Percentiles rank a stretch among this genome's conserved stretches.
phyloP scores from a whole-genome alignment of 768 basidiomycete species.

The Macrolepiota fuliginosa region DNA sequence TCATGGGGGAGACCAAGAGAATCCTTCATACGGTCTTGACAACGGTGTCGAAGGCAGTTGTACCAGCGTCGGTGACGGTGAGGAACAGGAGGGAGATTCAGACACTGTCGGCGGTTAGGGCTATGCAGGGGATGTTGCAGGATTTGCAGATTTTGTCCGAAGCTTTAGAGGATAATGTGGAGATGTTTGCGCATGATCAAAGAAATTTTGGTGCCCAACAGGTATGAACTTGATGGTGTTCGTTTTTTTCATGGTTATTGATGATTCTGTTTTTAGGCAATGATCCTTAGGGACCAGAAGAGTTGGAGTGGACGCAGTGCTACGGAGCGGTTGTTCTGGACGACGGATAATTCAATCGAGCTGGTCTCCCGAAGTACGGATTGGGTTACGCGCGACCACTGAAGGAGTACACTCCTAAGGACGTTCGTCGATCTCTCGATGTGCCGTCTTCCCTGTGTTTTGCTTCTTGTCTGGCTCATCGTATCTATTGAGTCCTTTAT shows the following conservation, averaged over 20 bases:
- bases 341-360: slow-evolving; percentile 86
- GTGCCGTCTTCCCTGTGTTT: slow-evolving; percentile 5
- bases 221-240: slow-evolving; percentile 40
- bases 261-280: slow-evolving; percentile 55
- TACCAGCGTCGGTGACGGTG: slow-evolving; percentile 40
- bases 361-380: slow-evolving; percentile 82
- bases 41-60: slow-evolving; percentile 72
- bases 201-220: slow-evolving; percentile 97
- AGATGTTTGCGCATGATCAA: slow-evolving; percentile 90
- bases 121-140: slow-evolving; percentile 80
- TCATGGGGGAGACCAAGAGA: slow-evolving; percentile 87
- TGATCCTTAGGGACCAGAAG: slow-evolving; percentile 94
- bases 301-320: slow-evolving; percentile 92
- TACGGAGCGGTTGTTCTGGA: slow-evolving; percentile 92
- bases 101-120: slow-evolving; percentile 69
- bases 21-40: slow-evolving; percentile 91
- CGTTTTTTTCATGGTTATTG: background rate
- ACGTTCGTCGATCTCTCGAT: slow-evolving; percentile 8
- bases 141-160: slow-evolving; percentile 87
- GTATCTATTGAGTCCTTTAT: slow-evolving; percentile 10
- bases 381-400: slow-evolving; percentile 75
- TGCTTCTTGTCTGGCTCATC: slow-evolving; percentile 10
- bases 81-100: slow-evolving; percentile 80
- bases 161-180: slow-evolving; percentile 87
- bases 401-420: background rate